Evolutionary conservation across 495 filamentous ascomycete species (phyloP), one percentile per base, ranked within the genome.

Genomic region (Neurospora cerealis): DNA sequence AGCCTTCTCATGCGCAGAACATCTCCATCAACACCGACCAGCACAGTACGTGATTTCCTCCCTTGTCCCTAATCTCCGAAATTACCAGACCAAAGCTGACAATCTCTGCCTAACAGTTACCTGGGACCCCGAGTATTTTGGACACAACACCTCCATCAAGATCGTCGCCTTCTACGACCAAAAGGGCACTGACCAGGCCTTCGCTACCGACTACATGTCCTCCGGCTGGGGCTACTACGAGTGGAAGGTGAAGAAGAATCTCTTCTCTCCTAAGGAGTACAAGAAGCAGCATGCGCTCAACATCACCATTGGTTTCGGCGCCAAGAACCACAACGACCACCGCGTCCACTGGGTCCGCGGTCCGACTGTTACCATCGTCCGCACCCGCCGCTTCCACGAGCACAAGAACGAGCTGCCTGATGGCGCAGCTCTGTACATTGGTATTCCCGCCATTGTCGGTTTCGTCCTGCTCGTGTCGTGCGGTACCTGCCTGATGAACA

Each of bases 61-160:
- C 15, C n/a, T 36, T 42, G 28, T 24, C 34, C 19, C 4, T 24
- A 44, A 9, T 17, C 37, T 38, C 13, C 32, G 4, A 36, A 40
- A 15, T 60, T 0, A 69, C 28, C 11, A 21, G 54, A 66, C 19
- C 15, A 70, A 69, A 70, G 72, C 66, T 37, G n/a, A 19, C 34
- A 36, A 15, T 38, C 48, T 32, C 32, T n/a, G 2, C 19, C 9
- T 6, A 8, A 39, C 48, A 86, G 85, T 86, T 36, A 83, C 81
- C 21, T 86, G 85, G 85, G 83, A 86, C 75, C 76, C 84, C 1
- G 69, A 76, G n/a, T 83, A 76, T 77, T 85, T 85, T 78, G 72
- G 42, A 73, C 21, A 69, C n/a, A 83, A 83, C 74, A 77, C 78
- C 6, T 81, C 79, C 21, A 76, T 84, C 21, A 74, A 79, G 9